Conservation (phyloP, 2,329 filamentous ascomycete genomes). For the Waltergamsia citrina region DNA sequence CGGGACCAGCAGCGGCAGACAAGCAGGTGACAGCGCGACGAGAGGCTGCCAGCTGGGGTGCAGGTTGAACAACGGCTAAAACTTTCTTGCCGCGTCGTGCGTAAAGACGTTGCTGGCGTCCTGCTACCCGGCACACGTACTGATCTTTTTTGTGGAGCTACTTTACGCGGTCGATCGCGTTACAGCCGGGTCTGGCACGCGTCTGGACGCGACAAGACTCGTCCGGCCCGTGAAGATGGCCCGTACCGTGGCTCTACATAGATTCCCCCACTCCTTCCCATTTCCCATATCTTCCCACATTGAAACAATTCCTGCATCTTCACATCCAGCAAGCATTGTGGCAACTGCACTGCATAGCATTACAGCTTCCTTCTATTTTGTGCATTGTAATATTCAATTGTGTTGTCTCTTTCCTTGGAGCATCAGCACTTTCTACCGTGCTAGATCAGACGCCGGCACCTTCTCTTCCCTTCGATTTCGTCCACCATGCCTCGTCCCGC, state of each 20-base stretch:
- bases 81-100: no score
- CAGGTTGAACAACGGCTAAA: no score
- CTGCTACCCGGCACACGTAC: no score
- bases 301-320: neutral
- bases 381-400: neutral
- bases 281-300: neutral
- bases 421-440: neutral
- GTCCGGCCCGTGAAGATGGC: neutral
- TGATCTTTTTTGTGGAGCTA: no score
- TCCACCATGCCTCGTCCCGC: constrained; percentile 3
- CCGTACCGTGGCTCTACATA: neutral
- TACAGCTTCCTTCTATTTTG: neutral
- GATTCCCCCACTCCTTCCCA: neutral
- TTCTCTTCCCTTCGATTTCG: neutral
- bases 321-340: neutral
- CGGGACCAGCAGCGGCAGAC: no score
- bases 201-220: neutral
- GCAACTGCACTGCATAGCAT: no score
- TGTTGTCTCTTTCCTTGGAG: neutral
- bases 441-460: neutral
- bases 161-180: constrained; percentile 1
- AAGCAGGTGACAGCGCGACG: no score
- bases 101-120: no score
- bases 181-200: no score
- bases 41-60: no score